These are phyloP conservation scores for Pseudozyma thailandica DNA, from an alignment of 1,284 basidiomycete species.

Conservation along the genomic window DNA sequence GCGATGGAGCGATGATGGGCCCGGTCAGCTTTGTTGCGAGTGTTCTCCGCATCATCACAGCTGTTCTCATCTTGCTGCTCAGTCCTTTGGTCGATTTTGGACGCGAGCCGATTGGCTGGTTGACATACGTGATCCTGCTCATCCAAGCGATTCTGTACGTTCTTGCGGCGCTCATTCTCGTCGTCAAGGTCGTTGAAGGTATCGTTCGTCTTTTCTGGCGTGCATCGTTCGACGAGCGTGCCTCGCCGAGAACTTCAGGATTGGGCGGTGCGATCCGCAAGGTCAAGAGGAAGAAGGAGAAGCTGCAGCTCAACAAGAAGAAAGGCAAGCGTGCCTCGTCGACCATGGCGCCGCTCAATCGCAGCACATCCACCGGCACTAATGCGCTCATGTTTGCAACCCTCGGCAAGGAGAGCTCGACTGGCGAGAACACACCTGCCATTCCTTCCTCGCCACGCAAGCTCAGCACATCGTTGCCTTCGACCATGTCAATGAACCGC, in stretches of 20 bases:
- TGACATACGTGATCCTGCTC: slow-evolving; percentile 89
- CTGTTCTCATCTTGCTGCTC: slow-evolving; percentile 87
- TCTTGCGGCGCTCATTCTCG: slow-evolving; percentile 80
- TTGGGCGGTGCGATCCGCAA: slow-evolving; percentile 56
- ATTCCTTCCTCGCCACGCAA: slow-evolving; percentile 27
- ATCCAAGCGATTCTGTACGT: slow-evolving; percentile 86
- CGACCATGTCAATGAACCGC: slow-evolving; percentile 36
- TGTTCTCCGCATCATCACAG: slow-evolving; percentile 86
- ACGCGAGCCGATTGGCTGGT: slow-evolving; percentile 75
- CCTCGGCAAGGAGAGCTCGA: slow-evolving; percentile 23
- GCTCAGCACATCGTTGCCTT: slow-evolving; percentile 29
- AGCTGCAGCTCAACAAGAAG: slow-evolving; percentile 50
- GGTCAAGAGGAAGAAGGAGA: slow-evolving; percentile 47
- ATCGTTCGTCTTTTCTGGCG: slow-evolving; percentile 80
- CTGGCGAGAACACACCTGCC: slow-evolving; percentile 26
- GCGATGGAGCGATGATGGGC: slow-evolving; percentile 94
- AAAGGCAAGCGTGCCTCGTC: slow-evolving; percentile 21
- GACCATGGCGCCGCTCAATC: slow-evolving; percentile 19
- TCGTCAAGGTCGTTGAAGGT: slow-evolving; percentile 86
- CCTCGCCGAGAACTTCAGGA: slow-evolving; percentile 48
- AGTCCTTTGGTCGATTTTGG: slow-evolving; percentile 77
- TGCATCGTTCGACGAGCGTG: slow-evolving; percentile 80
- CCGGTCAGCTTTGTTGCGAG: slow-evolving; percentile 89
- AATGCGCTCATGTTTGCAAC: slow-evolving; percentile 37
- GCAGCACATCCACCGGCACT: slow-evolving; percentile 23